A percentile compares a stretch with the other conserved stretches of the same genome.
phyloP scores from a whole-genome alignment of 805 yeast species.

The Jamesozyma piceae region DNA sequence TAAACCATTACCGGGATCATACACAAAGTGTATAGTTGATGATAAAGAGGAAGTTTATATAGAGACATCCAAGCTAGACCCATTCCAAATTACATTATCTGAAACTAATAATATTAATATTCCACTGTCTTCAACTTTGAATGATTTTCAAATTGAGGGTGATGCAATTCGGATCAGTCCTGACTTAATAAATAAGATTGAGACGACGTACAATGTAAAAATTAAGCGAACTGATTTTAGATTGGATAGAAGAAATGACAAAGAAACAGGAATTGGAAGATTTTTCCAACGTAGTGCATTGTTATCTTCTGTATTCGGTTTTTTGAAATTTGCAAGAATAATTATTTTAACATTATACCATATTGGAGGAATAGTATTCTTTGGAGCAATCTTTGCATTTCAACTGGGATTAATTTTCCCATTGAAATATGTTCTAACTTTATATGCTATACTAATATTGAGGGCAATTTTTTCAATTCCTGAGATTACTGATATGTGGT shows the following conservation, averaged over 20 bases:
- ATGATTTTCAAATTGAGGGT: background rate
- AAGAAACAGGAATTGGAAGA: background rate
- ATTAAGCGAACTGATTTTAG: background rate
- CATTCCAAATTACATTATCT: constrained; percentile 1
- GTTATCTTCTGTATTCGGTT: background rate
- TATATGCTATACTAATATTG: constrained; percentile 1
- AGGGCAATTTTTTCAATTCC: constrained; percentile 17
- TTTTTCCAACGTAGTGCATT: too few species aligned
- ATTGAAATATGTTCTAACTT: background rate
- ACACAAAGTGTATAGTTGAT: constrained; percentile 17
- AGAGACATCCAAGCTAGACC: constrained; percentile 12
- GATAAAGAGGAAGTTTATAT: constrained; percentile 20
- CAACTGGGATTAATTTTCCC: constrained; percentile 1
- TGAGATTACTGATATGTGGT: constrained; percentile 24
- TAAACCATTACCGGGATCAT: constrained; percentile 13
- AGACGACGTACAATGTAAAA: background rate
- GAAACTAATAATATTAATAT: constrained; percentile 3
- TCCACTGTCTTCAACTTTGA: constrained; percentile 4
- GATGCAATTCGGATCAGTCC: constrained; percentile 14
- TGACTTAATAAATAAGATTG: background rate
- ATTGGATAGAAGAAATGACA: background rate
- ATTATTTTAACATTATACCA: background rate
- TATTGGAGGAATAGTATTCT: constrained; percentile 11
- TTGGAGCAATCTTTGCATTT: constrained; percentile 15
- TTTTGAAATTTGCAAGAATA: background rate